Conservation (phyloP, 2,329 filamentous ascomycete genomes). For the Pseudogymnoascus sp. region DNA sequence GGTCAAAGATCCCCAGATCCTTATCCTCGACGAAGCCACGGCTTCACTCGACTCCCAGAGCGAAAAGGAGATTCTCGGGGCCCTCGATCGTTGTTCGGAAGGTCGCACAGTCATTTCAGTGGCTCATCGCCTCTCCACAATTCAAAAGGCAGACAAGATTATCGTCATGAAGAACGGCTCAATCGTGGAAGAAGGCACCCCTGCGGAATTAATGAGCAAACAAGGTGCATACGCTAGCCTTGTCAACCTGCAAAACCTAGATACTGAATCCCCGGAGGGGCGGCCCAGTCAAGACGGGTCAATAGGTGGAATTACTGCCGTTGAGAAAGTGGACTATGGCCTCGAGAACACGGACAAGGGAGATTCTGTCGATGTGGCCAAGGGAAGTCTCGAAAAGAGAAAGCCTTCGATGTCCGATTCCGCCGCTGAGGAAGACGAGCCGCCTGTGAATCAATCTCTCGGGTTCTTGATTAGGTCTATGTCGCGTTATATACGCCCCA, state of each 20-base stretch:
- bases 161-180: conserved; percentile 82
- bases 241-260: conserved; percentile 32
- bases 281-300: conserved; percentile 14
- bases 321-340: conserved; percentile 10
- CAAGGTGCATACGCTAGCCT: conserved; percentile 43
- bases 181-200: conserved; percentile 70
- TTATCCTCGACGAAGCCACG: conserved; percentile 95
- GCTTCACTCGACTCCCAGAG: conserved; percentile 93
- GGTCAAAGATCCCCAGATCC: conserved; percentile 65
- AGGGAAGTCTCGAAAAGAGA: neutral
- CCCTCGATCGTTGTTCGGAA: conserved; percentile 54
- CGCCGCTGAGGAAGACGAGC: conserved; percentile 10
- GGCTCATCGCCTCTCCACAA: conserved; percentile 84
- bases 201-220: conserved; percentile 62
- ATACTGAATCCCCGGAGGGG: conserved; percentile 13
- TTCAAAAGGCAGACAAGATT: conserved; percentile 96
- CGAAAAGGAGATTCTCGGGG: conserved; percentile 80
- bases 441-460: conserved; percentile 12
- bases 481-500: conserved; percentile 13
- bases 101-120: conserved; percentile 89
- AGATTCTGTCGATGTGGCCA: neutral
- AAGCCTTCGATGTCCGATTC: neutral
- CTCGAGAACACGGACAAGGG: neutral
- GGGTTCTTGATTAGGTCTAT: conserved; percentile 12
- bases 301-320: conserved; percentile 8